Evolutionary conservation across 768 basidiomycete species (phyloP).

Genomic region (Tephrocybe sp.): DNA sequence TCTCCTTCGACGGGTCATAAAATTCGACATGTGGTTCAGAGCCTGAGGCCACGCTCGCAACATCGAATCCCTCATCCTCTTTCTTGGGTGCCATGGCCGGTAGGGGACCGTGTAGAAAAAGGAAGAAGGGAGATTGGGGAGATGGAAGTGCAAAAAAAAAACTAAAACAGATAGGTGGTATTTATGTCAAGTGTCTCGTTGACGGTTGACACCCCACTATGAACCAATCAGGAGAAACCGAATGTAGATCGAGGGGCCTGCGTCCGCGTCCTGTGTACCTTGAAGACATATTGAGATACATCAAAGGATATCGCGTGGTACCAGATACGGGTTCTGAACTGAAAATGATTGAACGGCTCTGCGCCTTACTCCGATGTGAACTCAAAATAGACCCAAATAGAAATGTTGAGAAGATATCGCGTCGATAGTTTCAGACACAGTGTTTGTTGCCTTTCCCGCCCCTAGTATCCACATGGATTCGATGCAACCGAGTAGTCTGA

Average conservation of each 20-base stretch:
- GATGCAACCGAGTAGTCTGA: too few relatives aligned
- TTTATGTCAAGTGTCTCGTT: constrained; percentile 9
- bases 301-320: background rate
- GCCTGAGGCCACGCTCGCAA: constrained; percentile 28
- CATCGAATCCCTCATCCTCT: constrained; percentile 33
- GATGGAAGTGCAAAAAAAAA: constrained; percentile 4
- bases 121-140: constrained; percentile 8
- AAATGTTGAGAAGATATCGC: background rate
- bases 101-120: background rate
- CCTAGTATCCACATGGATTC: too few relatives aligned
- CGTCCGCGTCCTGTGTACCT: too few relatives aligned
- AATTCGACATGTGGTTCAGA: constrained; percentile 32
- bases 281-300: constrained; percentile 1
- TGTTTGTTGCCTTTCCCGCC: background rate
- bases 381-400: background rate
- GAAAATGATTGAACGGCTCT: constrained; percentile 10
- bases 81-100: constrained; percentile 28
- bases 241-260: too few relatives aligned
- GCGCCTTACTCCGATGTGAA: constrained; percentile 8
- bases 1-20: constrained; percentile 49
- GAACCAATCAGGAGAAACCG: background rate
- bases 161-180: background rate
- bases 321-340: constrained; percentile 1
- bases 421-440: background rate
- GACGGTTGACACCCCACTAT: constrained; percentile 6